Evolutionary conservation across 2,329 filamentous ascomycete genomes (phyloP).

Genomic region (Pseudogymnoascus sp.): DNA sequence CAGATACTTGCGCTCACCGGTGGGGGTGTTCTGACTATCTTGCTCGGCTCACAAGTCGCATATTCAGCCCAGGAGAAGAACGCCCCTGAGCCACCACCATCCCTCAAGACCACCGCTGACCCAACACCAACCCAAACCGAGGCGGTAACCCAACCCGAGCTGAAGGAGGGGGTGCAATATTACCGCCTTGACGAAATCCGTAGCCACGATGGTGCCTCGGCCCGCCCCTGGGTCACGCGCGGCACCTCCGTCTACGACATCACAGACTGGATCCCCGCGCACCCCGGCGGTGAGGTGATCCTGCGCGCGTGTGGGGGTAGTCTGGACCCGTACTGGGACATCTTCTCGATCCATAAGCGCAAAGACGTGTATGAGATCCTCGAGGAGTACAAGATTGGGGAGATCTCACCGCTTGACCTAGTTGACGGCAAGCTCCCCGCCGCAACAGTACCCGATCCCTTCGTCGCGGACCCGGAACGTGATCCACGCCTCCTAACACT

Average conservation of each 20-base stretch:
- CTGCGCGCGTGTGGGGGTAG: conserved; percentile 55
- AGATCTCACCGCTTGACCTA: conserved; percentile 50
- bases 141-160: neutral
- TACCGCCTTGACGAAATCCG: conserved; percentile 41
- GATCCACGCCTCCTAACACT: conserved; percentile 43
- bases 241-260: conserved; percentile 62
- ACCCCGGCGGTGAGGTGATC: conserved; percentile 62
- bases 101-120: neutral
- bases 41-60: neutral
- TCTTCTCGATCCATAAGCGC: conserved; percentile 60
- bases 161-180: neutral
- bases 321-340: conserved; percentile 62
- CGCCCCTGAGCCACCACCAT: neutral
- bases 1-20: neutral
- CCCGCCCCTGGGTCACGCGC: conserved; percentile 54
- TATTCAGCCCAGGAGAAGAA: neutral
- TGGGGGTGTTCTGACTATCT: neutral
- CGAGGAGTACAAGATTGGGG: conserved; percentile 55
- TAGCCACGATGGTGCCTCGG: conserved; percentile 43
- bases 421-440: conserved; percentile 45
- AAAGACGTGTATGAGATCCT: conserved; percentile 57
- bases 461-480: conserved; percentile 43
- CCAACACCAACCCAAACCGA: neutral
- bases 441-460: conserved; percentile 52
- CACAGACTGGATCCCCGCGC: conserved; percentile 56